Conservation (phyloP, 306 rosid species). For the Acacia crassicarpa region DNA sequence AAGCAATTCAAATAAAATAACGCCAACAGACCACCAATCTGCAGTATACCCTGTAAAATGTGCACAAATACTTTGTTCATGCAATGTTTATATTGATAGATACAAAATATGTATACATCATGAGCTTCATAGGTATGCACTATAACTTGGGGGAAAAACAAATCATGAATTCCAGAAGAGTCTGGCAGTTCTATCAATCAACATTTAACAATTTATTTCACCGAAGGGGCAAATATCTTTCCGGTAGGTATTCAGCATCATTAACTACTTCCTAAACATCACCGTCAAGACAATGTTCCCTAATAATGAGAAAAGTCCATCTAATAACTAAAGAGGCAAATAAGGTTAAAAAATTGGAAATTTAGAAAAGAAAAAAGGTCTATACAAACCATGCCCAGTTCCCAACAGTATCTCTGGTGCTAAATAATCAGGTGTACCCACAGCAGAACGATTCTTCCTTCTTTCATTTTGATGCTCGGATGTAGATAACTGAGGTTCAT, state of each 20-base stretch:
- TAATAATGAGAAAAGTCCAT: neutral
- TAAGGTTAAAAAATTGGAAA: constrained; percentile 42
- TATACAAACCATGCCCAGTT: constrained; percentile 98
- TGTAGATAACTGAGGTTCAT: constrained; percentile 58
- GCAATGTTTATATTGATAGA: constrained; percentile 13
- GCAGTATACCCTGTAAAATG: constrained; percentile 77
- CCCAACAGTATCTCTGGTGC: constrained; percentile 99
- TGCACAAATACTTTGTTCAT: constrained; percentile 10
- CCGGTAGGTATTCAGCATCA: neutral
- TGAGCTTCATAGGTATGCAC: constrained; percentile 6
- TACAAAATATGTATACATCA: constrained; percentile 18
- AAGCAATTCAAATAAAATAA: constrained; percentile 92
- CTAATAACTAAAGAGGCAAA: constrained; percentile 5
- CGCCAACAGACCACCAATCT: constrained; percentile 99
- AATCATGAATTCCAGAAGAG: neutral
- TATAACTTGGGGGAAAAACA: neutral
- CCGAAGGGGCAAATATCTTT: neutral
- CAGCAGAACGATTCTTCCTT: constrained; percentile 94
- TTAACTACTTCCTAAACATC: neutral
- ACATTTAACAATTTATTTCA: neutral
- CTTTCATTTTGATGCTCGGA: constrained; percentile 86
- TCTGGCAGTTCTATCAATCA: neutral
- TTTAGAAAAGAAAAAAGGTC: constrained; percentile 30
- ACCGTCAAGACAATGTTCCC: neutral
- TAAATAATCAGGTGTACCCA: constrained; percentile 98